These are phyloP conservation scores for Diddensiella santjacobensis DNA, from an alignment of 805 yeast species.

Conservation along the genomic window DNA sequence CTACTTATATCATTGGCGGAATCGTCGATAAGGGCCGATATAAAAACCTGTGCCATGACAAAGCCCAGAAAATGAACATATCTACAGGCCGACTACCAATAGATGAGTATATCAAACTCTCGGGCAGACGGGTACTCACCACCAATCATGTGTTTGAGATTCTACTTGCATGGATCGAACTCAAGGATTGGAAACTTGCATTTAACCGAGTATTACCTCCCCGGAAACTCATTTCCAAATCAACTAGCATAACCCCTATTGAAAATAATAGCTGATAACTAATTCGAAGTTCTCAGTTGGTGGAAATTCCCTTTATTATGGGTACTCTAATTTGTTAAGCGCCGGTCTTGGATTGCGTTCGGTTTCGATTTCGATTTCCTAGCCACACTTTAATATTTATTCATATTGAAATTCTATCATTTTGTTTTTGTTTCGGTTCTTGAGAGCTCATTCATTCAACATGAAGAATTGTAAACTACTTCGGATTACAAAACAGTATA, in stretches of 20 bases:
- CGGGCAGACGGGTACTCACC: constrained; percentile 86
- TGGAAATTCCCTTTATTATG: too few relatives aligned
- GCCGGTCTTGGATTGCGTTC: too few relatives aligned
- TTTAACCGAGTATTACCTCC: constrained; percentile 85
- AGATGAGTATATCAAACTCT: constrained; percentile 72
- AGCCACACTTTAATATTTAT: too few relatives aligned
- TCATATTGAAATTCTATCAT: too few relatives aligned
- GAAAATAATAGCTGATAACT: neutral
- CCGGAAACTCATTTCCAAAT: constrained; percentile 48
- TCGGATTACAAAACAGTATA: too few relatives aligned
- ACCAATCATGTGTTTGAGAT: constrained; percentile 94
- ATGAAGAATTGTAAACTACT: too few relatives aligned
- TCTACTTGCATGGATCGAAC: constrained; percentile 74
- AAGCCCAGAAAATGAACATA: constrained; percentile 71
- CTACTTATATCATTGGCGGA: constrained; percentile 88
- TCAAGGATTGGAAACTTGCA: constrained; percentile 77
- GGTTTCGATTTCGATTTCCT: too few relatives aligned
- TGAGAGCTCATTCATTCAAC: too few relatives aligned
- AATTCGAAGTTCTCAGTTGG: too few relatives aligned
- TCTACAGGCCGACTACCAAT: constrained; percentile 79
- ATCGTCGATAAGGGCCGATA: constrained; percentile 94
- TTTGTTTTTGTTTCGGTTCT: too few relatives aligned
- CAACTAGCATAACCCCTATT: neutral
- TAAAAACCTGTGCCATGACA: constrained; percentile 71
- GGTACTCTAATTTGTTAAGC: too few relatives aligned